Percentiles rank a stretch among this genome's conserved stretches.
Evolutionary conservation across 495 filamentous ascomycete genomes (phyloP).

Genomic region (Durotheca rogersii): DNA sequence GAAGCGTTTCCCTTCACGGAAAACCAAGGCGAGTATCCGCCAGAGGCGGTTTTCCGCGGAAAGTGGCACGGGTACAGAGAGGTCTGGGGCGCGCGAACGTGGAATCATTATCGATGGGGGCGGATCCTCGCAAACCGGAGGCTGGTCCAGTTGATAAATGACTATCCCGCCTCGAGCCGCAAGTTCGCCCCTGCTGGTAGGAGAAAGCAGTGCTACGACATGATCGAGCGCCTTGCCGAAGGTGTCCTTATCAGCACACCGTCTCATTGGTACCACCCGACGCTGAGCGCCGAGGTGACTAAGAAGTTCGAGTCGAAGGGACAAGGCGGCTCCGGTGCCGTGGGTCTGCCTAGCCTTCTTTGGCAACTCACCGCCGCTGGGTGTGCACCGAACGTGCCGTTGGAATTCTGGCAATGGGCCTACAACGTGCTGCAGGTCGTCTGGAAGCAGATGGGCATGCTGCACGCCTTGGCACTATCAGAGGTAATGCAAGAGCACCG

Average conservation of each 20-base stretch:
- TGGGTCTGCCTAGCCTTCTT: slow-evolving; percentile 44
- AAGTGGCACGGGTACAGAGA: slow-evolving; percentile 61
- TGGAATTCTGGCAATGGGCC: slow-evolving; percentile 41
- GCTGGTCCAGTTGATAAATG: slow-evolving; percentile 40
- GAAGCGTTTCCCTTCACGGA: slow-evolving; percentile 37
- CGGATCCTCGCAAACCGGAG: slow-evolving; percentile 59
- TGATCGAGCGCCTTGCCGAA: slow-evolving; percentile 38
- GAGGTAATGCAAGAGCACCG: slow-evolving; percentile 38
- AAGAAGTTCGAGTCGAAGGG: slow-evolving; percentile 38
- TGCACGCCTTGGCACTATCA: slow-evolving; percentile 40
- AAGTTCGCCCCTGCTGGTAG: slow-evolving; percentile 39
- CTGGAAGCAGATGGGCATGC: slow-evolving; percentile 50
- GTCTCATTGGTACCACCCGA: slow-evolving; percentile 49
- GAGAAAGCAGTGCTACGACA: slow-evolving; percentile 34
- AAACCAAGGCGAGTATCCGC: slow-evolving; percentile 32
- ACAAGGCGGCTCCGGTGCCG: slow-evolving; percentile 43
- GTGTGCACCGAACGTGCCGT: slow-evolving; percentile 45
- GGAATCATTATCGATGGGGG: slow-evolving; percentile 65
- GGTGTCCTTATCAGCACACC: slow-evolving; percentile 46
- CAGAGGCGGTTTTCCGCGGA: slow-evolving; percentile 52
- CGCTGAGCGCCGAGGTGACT: slow-evolving; percentile 28
- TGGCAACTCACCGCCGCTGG: slow-evolving; percentile 45
- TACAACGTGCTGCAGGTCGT: slow-evolving; percentile 40
- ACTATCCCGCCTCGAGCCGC: slow-evolving; percentile 38
- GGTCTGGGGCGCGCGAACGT: slow-evolving; percentile 57